A percentile compares a stretch with the other conserved stretches of the same genome.
These are phyloP conservation scores for Haematococcus lacustris DNA, from an alignment of 139 green algal genomes.

Conservation along the genomic window DNA sequence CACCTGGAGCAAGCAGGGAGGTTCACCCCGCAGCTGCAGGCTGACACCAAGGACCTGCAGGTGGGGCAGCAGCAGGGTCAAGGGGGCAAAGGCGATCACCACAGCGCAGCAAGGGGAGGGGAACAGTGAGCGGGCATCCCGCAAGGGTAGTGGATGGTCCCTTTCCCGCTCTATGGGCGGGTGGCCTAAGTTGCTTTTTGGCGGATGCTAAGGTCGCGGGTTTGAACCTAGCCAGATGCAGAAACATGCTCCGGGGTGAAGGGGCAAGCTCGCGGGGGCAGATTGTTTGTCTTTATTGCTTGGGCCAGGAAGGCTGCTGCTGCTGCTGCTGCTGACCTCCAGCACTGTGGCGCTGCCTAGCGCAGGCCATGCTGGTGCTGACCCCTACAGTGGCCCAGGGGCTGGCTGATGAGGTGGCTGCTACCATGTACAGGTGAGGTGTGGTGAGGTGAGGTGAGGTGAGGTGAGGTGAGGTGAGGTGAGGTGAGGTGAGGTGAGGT, in stretches of 20 bases:
- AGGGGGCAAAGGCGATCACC: neutral
- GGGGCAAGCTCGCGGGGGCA: neutral
- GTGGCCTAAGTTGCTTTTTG: no score
- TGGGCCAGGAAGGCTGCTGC: neutral
- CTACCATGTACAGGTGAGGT: slow-evolving; percentile 69
- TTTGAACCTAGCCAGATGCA: no score
- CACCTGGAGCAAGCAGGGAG: slow-evolving; percentile 24
- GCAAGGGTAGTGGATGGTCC: no score
- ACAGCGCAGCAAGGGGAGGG: neutral
- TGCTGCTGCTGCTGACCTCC: neutral
- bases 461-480: no score
- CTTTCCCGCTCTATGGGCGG: no score
- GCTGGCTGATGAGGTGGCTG: slow-evolving; percentile 54
- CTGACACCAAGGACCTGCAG: slow-evolving; percentile 55
- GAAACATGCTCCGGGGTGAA: neutral
- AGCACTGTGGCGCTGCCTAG: neutral
- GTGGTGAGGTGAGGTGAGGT: no score
- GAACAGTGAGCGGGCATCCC: neutral
- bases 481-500: no score
- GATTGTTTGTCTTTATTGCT: neutral
- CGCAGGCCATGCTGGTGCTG: slow-evolving; percentile 55
- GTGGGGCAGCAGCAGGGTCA: neutral
- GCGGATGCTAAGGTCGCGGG: no score
- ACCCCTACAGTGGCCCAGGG: slow-evolving; percentile 60
- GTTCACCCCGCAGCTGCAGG: slow-evolving; percentile 51